Percentiles rank a stretch among this genome's conserved stretches.
phyloP scores from a whole-genome alignment of 2,329 filamentous ascomycete genomes.

The Neonectria punicea region DNA sequence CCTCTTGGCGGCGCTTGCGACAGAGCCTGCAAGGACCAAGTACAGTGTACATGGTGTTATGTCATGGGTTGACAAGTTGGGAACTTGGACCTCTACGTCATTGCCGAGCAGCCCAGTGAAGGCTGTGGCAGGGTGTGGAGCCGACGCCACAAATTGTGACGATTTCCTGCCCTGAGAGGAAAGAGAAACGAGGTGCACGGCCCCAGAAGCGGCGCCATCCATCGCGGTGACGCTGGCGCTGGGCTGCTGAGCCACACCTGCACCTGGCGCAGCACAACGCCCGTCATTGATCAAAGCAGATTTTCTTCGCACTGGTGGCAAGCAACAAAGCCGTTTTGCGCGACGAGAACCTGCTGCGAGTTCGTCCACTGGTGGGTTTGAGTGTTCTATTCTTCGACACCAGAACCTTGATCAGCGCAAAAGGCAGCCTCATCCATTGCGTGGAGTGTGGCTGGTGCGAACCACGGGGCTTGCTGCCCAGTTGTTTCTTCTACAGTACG shows the following conservation, averaged over 20 bases:
- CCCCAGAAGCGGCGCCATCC: constrained; percentile 3
- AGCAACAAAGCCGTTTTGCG: neutral
- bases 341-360: constrained; percentile 4
- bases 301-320: neutral
- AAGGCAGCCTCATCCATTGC: constrained; percentile 13
- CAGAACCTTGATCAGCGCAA: constrained; percentile 16
- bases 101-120: constrained; percentile 25
- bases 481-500: neutral
- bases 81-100: constrained; percentile 31
- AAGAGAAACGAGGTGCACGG: constrained; percentile 7
- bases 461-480: neutral
- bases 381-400: constrained; percentile 5
- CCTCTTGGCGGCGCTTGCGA: constrained; percentile 12
- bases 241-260: constrained; percentile 25
- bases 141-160: constrained; percentile 23
- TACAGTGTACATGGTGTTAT: neutral
- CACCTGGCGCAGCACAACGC: constrained; percentile 13
- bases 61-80: constrained; percentile 11
- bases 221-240: constrained; percentile 1
- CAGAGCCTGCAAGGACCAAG: neutral
- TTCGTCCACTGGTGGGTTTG: neutral
- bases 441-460: constrained; percentile 16
- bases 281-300: constrained; percentile 21
- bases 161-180: neutral
- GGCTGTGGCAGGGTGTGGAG: constrained; percentile 8